Conservation (phyloP, 192 early-diverging fungal genomes). For the Coemansia erecta region DNA sequence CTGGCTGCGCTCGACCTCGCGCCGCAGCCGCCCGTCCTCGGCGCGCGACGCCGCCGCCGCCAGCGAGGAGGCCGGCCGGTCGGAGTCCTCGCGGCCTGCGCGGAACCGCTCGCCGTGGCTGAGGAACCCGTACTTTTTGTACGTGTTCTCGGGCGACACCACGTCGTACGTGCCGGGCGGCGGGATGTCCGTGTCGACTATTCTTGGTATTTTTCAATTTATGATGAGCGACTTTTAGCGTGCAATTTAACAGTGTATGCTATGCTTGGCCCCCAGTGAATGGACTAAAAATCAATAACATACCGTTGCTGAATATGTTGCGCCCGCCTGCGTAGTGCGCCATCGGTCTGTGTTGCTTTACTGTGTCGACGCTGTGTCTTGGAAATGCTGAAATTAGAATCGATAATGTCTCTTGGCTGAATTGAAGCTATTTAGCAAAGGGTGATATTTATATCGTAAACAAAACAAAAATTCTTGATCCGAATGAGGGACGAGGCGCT, state of each 20-base stretch:
- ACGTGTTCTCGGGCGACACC: slow-evolving; percentile 28
- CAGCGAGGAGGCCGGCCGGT: not conserved
- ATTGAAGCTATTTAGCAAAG: too few relatives aligned
- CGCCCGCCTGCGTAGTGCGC: slow-evolving; percentile 41
- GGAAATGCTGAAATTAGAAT: too few relatives aligned
- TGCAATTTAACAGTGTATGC: too few relatives aligned
- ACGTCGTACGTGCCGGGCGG: slow-evolving; percentile 41
- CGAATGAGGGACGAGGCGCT: too few relatives aligned
- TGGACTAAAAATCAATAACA: too few relatives aligned
- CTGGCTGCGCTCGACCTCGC: slow-evolving; percentile 38
- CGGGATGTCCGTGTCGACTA: slow-evolving; percentile 48
- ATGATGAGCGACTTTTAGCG: not conserved
- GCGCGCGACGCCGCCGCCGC: slow-evolving; percentile 25
- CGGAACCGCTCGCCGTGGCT: slow-evolving; percentile 34
- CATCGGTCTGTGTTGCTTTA: slow-evolving; percentile 14
- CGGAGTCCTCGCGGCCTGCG: not conserved
- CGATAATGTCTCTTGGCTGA: too few relatives aligned
- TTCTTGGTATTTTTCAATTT: too few relatives aligned
- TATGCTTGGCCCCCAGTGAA: not conserved
- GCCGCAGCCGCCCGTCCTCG: slow-evolving; percentile 29
- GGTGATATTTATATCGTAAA: not conserved
- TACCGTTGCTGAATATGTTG: slow-evolving; percentile 41
- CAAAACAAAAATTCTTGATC: not conserved
- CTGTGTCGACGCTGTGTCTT: too few relatives aligned
- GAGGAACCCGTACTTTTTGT: slow-evolving; percentile 48